Conservation (phyloP, 306 rosid genomes). For the Dalbergia oliveri region DNA sequence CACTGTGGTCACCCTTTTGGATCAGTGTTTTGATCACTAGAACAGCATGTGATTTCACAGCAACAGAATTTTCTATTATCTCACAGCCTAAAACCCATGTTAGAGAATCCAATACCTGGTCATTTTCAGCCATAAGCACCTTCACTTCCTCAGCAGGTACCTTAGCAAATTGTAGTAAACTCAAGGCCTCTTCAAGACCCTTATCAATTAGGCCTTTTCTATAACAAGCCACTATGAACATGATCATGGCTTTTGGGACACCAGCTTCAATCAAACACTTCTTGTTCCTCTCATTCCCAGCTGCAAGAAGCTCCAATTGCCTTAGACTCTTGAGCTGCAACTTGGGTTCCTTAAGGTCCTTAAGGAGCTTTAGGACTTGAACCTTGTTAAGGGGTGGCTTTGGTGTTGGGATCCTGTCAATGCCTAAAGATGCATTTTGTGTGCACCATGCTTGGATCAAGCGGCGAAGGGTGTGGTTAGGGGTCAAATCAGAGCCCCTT, state of each 20-base stretch:
- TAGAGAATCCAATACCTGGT: slow-evolving; percentile 50
- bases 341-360: slow-evolving; percentile 35
- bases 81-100: slow-evolving; percentile 55
- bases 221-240: slow-evolving; percentile 51
- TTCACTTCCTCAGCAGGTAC: slow-evolving; percentile 45
- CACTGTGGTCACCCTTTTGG: slow-evolving; percentile 32
- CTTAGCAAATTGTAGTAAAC: slow-evolving; percentile 52
- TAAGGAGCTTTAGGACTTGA: slow-evolving; percentile 62
- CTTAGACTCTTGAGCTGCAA: slow-evolving; percentile 48
- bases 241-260: slow-evolving; percentile 56
- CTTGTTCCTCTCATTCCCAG: slow-evolving; percentile 55
- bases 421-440: slow-evolving; percentile 51
- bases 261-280: slow-evolving; percentile 59
- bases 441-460: slow-evolving; percentile 84
- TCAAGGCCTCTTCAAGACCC: slow-evolving; percentile 70
- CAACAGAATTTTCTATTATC: slow-evolving; percentile 22
- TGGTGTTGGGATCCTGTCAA: slow-evolving; percentile 70
- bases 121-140: slow-evolving; percentile 38
- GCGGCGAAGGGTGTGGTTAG: slow-evolving; percentile 77
- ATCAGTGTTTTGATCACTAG: slow-evolving; percentile 51
- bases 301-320: slow-evolving; percentile 56
- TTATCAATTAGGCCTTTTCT: slow-evolving; percentile 21
- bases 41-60: slow-evolving; percentile 52
- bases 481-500: slow-evolving; percentile 60
- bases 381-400: slow-evolving; percentile 59